A percentile compares a stretch with the other conserved stretches of the same genome.
These are phyloP conservation scores for Phanerochaete sordida DNA, from an alignment of 768 basidiomycete species.

Conservation along the genomic window DNA sequence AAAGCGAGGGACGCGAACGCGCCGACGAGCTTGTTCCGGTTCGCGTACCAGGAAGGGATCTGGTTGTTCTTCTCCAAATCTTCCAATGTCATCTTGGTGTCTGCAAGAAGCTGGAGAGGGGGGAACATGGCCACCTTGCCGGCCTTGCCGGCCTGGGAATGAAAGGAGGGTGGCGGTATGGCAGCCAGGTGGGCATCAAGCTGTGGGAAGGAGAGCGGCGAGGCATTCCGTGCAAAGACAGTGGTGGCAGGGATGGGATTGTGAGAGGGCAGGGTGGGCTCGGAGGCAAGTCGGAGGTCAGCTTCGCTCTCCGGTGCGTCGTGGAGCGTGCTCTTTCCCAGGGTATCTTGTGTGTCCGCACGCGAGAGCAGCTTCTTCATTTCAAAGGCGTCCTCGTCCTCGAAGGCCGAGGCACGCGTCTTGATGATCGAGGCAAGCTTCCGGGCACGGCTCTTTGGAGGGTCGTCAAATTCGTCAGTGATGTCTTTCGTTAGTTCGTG, in stretches of 20 bases:
- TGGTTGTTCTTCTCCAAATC: constrained; percentile 57
- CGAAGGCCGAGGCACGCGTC: not conserved
- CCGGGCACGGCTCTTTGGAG: not conserved
- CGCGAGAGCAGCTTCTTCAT: constrained; percentile 3
- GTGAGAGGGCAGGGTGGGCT: constrained; percentile 23
- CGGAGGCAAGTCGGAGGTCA: not conserved
- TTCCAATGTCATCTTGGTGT: constrained; percentile 46
- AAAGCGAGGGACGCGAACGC: constrained; percentile 43
- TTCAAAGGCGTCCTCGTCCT: not conserved
- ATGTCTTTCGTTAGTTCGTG: constrained; percentile 14
- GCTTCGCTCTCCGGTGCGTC: not conserved
- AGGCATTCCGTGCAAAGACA: constrained; percentile 57
- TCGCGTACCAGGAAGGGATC: constrained; percentile 49
- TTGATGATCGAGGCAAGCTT: not conserved
- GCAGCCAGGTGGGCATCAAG: constrained; percentile 56
- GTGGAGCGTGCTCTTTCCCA: not conserved
- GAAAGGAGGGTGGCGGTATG: constrained; percentile 43
- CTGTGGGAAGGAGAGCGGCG: constrained; percentile 56
- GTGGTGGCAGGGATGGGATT: constrained; percentile 50
- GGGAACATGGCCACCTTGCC: constrained; percentile 45
- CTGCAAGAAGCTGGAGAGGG: constrained; percentile 55
- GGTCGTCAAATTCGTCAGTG: constrained; percentile 5
- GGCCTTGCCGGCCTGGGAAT: not conserved
- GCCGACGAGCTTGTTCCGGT: constrained; percentile 50
- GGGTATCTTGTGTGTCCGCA: not conserved